These are phyloP conservation scores for Helianthus tuberosus DNA, from an alignment of 129 eudicot species.

Conservation along the genomic window DNA sequence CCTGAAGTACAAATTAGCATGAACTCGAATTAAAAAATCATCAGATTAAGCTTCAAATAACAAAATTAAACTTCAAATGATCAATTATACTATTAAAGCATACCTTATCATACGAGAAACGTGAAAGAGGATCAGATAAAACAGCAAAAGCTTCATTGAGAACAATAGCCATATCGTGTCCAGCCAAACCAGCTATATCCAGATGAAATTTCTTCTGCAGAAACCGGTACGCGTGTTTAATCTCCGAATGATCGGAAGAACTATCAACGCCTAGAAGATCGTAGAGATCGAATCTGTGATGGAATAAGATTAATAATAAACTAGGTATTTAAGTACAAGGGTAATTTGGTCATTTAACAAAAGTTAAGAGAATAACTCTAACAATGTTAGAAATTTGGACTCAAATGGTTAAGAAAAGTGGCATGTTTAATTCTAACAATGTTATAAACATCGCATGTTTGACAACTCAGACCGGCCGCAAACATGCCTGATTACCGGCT, in stretches of 20 bases:
- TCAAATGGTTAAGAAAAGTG: no score
- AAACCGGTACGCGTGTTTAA: slow-evolving; percentile 71
- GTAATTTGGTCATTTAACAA: no score
- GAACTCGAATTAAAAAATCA: not conserved
- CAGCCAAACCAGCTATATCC: slow-evolving; percentile 85
- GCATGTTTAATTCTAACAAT: no score
- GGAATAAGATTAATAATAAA: slow-evolving; percentile 21
- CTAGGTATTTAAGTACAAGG: no score
- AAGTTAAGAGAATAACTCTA: no score
- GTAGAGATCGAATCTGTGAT: slow-evolving; percentile 69
- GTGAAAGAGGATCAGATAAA: slow-evolving; percentile 73
- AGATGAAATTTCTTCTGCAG: slow-evolving; percentile 95
- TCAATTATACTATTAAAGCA: not conserved
- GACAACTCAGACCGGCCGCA: no score
- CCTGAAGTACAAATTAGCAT: no score
- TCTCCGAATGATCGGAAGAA: slow-evolving; percentile 49
- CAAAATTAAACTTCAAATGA: not conserved
- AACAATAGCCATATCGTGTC: slow-evolving; percentile 97
- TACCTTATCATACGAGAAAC: slow-evolving; percentile 82
- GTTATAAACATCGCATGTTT: no score
- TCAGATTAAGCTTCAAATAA: not conserved
- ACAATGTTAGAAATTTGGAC: no score
- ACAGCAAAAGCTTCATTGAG: slow-evolving; percentile 90
- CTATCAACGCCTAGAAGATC: slow-evolving; percentile 83
- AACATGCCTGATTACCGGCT: no score